Evolutionary conservation across 108 stramenopile species (phyloP), one percentile per base, ranked within the genome.

Genomic region (Tribonema minus): DNA sequence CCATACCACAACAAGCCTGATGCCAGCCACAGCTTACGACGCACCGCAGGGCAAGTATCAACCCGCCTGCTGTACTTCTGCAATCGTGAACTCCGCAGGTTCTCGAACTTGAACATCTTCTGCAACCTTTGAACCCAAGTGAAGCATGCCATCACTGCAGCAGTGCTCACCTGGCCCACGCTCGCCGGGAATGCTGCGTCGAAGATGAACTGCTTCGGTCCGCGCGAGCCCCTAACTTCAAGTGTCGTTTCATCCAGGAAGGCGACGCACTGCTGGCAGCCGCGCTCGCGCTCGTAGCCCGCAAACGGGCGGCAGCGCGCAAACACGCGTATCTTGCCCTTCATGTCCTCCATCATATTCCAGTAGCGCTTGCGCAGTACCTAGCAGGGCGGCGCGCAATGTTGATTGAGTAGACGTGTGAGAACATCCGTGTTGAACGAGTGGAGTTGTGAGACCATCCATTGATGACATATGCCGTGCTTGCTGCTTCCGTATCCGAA

Each of bases 311-410:
- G 72, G 80, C 83, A 86, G 32, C 89, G 82, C 26, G 86, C 85
- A 61, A 64, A 88, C 27, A 89, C 89, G 4, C 89, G 70, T 64
- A 89, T 89, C 64, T 88, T 88, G 23, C 89, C 89, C 84, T 89
- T 89, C 86, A 89, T 86, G 85, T 89, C 89, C 64, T 89, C 89
- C 85, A 89, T 86, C 85, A 70, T 76, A 77, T 89, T 89, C 83
- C 83, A 87, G 74, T 88, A 88, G 64, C 86, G 80, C 84, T 89
- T 88, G 9, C 89, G 71, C 39, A 88, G 64, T 39, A 33, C 36
- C 76, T 77, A 58, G 4, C 15, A 54, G 23, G 23, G 15, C 12
- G 46, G 46, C 46, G 23, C 15, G 23, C 23, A 20, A 54, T 54
- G 15, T 54, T 54, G 15, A 54, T 54, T 12, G 12, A 4, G 61